Base-by-base conservation (phyloP, 805 yeast genomes). In the Monosporozyma unispora region DNA sequence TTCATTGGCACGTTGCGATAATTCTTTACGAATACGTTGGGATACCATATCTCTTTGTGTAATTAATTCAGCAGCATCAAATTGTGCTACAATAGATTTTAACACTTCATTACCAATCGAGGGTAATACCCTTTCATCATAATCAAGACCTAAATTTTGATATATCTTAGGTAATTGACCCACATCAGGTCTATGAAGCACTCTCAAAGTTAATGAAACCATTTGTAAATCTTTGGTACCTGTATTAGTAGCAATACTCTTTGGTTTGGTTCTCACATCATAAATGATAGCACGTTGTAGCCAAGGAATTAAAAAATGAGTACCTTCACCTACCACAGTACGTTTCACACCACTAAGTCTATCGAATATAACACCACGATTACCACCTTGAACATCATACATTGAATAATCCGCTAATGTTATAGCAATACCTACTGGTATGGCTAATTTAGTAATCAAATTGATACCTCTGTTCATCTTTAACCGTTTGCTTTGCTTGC, bases 211-310 rank as follows among this genome's bases (percentile, higher is more conserved):
- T 65, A 93, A 74, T 9, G 95, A 82, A 35, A 93, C 99, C 77
- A 85, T 91, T 71, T 93, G 99, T 70, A 93, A 76, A 71, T 93
- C 99, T 70, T 91, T 93, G 22, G 97, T 88, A 35, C 99, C 99
- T 1, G 99, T 93, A 55, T 89, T 87, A 21, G 98, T 84, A 42
- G 95, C 81, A 61, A 93, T 90, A 58, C 85, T 87, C 70, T 93
- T 83, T 33, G 99, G 98, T 63, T 81, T 85, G n/a, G 96, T 90
- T 64, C 97, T 79, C 27, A 93, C 96, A 67, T 93, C 99, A 67
- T 78, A 93, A 16, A 88, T 72, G 46, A 93, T 77, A 3, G 98
- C 95, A 66, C 80, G 82, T 67, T 93, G 99, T 56, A 93, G 73
- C 98, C 99, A 93, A 48, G 99, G 99, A 48, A 93, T 68, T 55